These are phyloP conservation scores for Trichomonascaceae sp. DNA, from an alignment of 1,139 yeast species.

Conservation along the genomic window DNA sequence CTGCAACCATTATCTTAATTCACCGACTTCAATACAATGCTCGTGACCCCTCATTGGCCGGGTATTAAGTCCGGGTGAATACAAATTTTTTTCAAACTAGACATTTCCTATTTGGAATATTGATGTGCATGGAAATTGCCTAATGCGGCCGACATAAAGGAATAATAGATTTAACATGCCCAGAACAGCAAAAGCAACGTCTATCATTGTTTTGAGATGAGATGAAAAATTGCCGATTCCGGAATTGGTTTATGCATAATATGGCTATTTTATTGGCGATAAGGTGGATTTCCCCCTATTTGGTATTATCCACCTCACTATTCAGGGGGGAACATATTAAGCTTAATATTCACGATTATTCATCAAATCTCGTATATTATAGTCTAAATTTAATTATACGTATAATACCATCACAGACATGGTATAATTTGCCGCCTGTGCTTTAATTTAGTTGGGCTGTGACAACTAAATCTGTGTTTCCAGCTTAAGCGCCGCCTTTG, in stretches of 20 bases:
- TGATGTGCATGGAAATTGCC: neutral
- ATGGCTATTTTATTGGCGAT: neutral
- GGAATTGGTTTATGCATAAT: no score
- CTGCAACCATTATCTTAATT: no score
- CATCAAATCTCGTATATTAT: no score
- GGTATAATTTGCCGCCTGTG: neutral
- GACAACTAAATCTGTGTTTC: neutral
- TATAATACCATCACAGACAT: no score
- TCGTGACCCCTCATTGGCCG: no score
- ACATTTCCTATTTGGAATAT: neutral
- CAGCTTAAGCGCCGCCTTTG: no score
- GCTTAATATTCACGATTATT: no score
- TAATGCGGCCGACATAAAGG: neutral
- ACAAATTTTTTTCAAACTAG: neutral
- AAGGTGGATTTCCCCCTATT: no score
- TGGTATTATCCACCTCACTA: no score
- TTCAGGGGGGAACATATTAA: no score
- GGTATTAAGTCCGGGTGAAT: neutral
- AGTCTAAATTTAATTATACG: no score
- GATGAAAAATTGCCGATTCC: neutral
- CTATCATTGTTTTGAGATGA: neutral
- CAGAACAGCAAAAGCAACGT: neutral
- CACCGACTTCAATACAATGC: no score
- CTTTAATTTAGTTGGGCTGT: neutral
- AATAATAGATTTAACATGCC: neutral